phyloP scores from a whole-genome alignment of 257 asterid species.

The Solanum sparsipilum region DNA sequence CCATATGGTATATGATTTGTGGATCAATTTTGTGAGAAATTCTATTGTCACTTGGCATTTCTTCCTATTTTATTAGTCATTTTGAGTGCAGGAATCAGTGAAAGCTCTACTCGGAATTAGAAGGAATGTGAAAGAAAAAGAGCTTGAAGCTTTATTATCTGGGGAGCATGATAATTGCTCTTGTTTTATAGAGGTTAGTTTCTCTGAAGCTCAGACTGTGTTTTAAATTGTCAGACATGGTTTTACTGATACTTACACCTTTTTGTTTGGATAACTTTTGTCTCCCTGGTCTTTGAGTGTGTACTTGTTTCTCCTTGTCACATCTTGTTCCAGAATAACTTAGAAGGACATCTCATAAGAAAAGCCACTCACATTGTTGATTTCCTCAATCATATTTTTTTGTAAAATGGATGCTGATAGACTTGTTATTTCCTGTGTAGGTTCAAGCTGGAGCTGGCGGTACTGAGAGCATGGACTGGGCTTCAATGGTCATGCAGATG shows the following conservation, averaged over 20 bases:
- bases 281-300: not conserved
- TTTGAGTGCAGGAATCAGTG: conserved; percentile 56
- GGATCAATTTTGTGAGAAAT: not conserved
- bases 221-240: not conserved
- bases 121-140: conserved; percentile 63
- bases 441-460: conserved; percentile 99
- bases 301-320: not conserved
- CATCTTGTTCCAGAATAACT: not conserved
- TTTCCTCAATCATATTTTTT: not conserved
- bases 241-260: not conserved
- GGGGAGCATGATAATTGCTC: conserved; percentile 85
- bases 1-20: not conserved
- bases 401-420: not conserved
- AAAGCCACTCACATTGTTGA: not conserved
- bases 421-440: conserved; percentile 17
- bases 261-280: not conserved
- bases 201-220: not conserved
- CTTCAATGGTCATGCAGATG: conserved; percentile 95
- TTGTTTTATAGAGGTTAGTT: conserved; percentile 78
- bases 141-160: conserved; percentile 79
- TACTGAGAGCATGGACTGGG: conserved; percentile 99
- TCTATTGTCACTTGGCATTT: not conserved
- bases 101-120: conserved; percentile 58
- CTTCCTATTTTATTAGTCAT: not conserved
- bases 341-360: not conserved